Percentiles rank a stretch among this genome's conserved stretches.
Evolutionary conservation across 805 yeast species (phyloP).

Genomic region (Kodamaea jinghongensis): DNA sequence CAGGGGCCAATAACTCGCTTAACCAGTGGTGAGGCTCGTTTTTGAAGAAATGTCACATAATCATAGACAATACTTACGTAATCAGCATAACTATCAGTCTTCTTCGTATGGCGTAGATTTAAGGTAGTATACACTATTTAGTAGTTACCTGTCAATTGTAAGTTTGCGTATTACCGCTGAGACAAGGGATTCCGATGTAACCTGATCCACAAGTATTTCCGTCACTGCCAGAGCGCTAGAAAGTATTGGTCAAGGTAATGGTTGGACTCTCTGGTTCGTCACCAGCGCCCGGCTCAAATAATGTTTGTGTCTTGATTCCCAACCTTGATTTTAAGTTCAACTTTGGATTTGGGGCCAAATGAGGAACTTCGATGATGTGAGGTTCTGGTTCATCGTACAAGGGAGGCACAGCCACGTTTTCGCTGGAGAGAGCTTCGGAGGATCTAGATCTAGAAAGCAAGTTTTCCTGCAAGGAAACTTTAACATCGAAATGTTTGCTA

Average conservation of each 20-base stretch:
- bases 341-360: constrained; percentile 1
- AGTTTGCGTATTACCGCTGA: no score
- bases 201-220: no score
- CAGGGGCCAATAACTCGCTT: no score
- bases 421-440: constrained; percentile 15
- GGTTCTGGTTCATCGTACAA: constrained; percentile 33
- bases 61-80: no score
- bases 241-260: constrained; percentile 38
- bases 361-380: constrained; percentile 10
- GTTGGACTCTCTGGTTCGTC: constrained; percentile 28
- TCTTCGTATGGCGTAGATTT: no score
- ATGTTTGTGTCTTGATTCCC: constrained; percentile 27
- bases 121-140: no score
- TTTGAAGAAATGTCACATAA: no score
- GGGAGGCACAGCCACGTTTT: constrained; percentile 14
- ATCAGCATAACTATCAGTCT: no score
- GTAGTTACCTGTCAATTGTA: no score
- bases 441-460: constrained; percentile 27
- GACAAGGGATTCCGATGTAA: no score
- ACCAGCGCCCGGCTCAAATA: constrained; percentile 32
- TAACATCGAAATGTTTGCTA: neutral
- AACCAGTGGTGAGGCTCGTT: no score
- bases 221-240: constrained; percentile 9
- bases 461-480: constrained; percentile 29
- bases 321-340: constrained; percentile 18